These are phyloP conservation scores for Hanseniaspora gamundiae DNA, from an alignment of 1,139 yeast genomes.

Conservation along the genomic window DNA sequence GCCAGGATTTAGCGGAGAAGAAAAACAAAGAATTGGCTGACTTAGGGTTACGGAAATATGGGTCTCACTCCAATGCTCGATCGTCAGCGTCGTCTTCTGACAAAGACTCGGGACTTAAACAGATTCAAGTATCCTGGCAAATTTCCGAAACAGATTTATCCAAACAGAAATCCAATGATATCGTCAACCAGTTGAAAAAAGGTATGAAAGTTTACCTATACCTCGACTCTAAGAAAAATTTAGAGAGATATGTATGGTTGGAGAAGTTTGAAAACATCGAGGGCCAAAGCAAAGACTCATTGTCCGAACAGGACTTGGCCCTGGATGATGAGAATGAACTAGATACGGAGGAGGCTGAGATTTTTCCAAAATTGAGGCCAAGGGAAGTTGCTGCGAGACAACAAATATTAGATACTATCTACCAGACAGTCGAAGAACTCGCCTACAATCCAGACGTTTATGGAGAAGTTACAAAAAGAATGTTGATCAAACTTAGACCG, in stretches of 20 bases:
- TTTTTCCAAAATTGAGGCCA: slow-evolving; percentile 12
- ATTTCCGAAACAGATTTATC: slow-evolving; percentile 30
- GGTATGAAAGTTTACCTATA: slow-evolving; percentile 29
- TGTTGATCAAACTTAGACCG: slow-evolving; percentile 21
- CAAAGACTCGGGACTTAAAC: slow-evolving; percentile 24
- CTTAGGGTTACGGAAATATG: slow-evolving; percentile 14
- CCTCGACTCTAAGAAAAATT: slow-evolving; percentile 24
- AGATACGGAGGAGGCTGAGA: slow-evolving; percentile 10
- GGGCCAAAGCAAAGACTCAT: slow-evolving; percentile 7
- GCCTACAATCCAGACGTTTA: slow-evolving; percentile 21
- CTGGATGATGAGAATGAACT: slow-evolving; percentile 7
- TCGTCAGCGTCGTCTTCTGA: background rate
- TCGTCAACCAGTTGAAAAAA: slow-evolving; percentile 27
- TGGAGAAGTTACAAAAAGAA: slow-evolving; percentile 22
- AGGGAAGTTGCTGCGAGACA: slow-evolving; percentile 19
- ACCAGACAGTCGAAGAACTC: slow-evolving; percentile 23
- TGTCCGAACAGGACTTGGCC: slow-evolving; percentile 5
- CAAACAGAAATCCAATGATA: slow-evolving; percentile 34
- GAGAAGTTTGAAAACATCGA: slow-evolving; percentile 12
- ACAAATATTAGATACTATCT: slow-evolving; percentile 24
- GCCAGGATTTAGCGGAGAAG: slow-evolving; percentile 28
- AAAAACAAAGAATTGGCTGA: slow-evolving; percentile 23
- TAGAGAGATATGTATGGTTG: slow-evolving; percentile 18
- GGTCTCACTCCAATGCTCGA: slow-evolving; percentile 9
- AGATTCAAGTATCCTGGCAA: slow-evolving; percentile 34